phyloP scores from a whole-genome alignment of 768 basidiomycete genomes.

The Butyriboletus loyo region DNA sequence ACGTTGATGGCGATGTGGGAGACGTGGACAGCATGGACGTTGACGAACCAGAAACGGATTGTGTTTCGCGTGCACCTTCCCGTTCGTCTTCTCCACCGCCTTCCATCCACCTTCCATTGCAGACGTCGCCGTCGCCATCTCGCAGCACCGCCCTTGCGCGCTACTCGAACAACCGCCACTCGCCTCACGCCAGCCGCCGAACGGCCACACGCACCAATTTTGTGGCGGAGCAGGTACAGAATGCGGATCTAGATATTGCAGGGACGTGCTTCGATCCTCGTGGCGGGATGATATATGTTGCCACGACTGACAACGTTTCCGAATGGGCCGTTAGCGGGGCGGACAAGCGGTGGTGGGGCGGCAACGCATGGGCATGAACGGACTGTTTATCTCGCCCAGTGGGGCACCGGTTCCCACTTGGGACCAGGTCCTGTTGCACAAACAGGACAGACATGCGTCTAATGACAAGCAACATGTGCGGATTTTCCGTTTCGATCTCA shows the following conservation, averaged over 20 bases:
- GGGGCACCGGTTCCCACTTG: not conserved
- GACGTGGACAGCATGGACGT: slow-evolving; percentile 49
- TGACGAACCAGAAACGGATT: slow-evolving; percentile 50
- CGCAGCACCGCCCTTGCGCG: slow-evolving; percentile 18
- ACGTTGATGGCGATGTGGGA: slow-evolving; percentile 26
- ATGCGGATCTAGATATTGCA: slow-evolving; percentile 50
- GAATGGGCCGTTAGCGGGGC: slow-evolving; percentile 76
- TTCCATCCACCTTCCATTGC: slow-evolving; percentile 31
- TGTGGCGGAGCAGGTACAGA: slow-evolving; percentile 12
- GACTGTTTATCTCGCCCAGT: not conserved
- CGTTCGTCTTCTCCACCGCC: slow-evolving; percentile 48
- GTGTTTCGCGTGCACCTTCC: slow-evolving; percentile 49
- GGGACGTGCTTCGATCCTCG: slow-evolving; percentile 72
- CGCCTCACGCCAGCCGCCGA: slow-evolving; percentile 18
- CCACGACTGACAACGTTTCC: slow-evolving; percentile 59
- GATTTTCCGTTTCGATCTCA: slow-evolving; percentile 10
- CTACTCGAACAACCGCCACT: slow-evolving; percentile 18
- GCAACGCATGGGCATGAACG: slow-evolving; percentile 41
- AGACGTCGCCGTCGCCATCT: slow-evolving; percentile 22
- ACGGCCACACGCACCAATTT: slow-evolving; percentile 9
- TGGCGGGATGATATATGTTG: slow-evolving; percentile 67
- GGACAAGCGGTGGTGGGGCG: slow-evolving; percentile 72
- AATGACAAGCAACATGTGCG: not conserved
- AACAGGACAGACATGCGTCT: not conserved
- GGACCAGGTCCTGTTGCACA: not conserved